A percentile compares a stretch with the other conserved stretches of the same genome.
phyloP scores from a whole-genome alignment of 345 rosid species.

The Citrus reticulata region DNA sequence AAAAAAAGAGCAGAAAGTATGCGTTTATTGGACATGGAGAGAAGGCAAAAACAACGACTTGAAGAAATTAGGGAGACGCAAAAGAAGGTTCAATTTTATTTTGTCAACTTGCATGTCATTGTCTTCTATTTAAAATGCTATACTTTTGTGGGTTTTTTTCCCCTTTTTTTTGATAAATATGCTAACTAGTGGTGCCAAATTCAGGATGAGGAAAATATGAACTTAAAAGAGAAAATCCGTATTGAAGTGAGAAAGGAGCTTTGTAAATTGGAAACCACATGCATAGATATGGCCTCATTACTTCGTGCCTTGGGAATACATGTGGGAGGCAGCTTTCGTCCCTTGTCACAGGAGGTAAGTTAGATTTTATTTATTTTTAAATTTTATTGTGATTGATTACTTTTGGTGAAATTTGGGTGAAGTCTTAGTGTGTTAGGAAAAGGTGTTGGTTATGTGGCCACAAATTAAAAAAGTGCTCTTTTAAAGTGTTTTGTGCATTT shows the following conservation, averaged over 20 bases:
- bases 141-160: not conserved
- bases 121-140: not conserved
- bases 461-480: not conserved
- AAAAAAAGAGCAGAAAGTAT: conserved; percentile 55
- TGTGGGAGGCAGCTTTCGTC: conserved; percentile 48
- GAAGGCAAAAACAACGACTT: conserved; percentile 76
- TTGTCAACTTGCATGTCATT: not conserved
- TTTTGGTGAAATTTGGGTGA: not conserved
- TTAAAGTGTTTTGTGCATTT: not conserved
- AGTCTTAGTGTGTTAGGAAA: not conserved
- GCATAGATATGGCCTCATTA: conserved; percentile 67
- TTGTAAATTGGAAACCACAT: conserved; percentile 45
- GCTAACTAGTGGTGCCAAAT: conserved; percentile 7
- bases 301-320: conserved; percentile 74
- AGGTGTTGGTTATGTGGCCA: not conserved
- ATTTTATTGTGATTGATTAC: not conserved
- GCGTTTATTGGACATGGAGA: conserved; percentile 73
- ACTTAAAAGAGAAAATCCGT: conserved; percentile 62
- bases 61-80: conserved; percentile 87
- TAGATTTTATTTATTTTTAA: not conserved
- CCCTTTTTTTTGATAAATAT: not conserved
- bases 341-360: conserved; percentile 60
- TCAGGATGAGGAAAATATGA: conserved; percentile 79
- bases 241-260: conserved; percentile 61
- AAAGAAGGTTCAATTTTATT: conserved; percentile 53